Conservation (phyloP, 371 early-diverging fungal genomes). For the Apophysomyces ossiformis region DNA sequence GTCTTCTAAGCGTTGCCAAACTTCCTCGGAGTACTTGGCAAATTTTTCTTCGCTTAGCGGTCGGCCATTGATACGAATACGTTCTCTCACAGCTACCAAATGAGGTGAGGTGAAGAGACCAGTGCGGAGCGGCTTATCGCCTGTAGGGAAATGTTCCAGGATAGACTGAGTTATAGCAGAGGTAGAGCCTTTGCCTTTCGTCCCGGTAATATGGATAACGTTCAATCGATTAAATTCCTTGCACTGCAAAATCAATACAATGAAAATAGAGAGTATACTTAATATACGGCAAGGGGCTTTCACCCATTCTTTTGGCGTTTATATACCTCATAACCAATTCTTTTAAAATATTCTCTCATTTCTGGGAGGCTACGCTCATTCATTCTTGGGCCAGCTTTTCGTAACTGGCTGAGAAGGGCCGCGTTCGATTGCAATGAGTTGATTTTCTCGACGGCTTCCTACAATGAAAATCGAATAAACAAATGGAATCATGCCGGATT, state of each 20-base stretch:
- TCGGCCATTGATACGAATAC: constrained; percentile 90
- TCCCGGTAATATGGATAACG: constrained; percentile 84
- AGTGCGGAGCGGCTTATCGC: constrained; percentile 50
- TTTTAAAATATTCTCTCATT: constrained; percentile 66
- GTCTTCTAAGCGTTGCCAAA: constrained; percentile 75
- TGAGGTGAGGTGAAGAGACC: constrained; percentile 95
- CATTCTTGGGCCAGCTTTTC: constrained; percentile 71
- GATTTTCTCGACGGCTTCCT: constrained; percentile 79
- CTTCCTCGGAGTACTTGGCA: constrained; percentile 86
- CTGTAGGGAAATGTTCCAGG: constrained; percentile 49
- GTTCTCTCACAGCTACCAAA: constrained; percentile 89
- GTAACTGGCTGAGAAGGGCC: constrained; percentile 71
- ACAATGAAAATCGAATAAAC: background rate
- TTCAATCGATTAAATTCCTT: constrained; percentile 72
- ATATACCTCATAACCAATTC: constrained; percentile 75
- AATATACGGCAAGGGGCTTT: too few species aligned
- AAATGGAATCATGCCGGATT: background rate
- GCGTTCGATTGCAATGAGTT: constrained; percentile 86
- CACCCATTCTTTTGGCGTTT: too few species aligned
- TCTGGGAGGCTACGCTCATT: constrained; percentile 76
- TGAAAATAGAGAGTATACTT: background rate
- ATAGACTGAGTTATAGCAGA: constrained; percentile 74
- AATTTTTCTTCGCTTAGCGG: constrained; percentile 80
- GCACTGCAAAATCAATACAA: constrained; percentile 30
- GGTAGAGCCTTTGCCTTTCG: constrained; percentile 91